These are phyloP conservation scores for Aureobasidium subglaciale DNA, from an alignment of 2,329 filamentous ascomycete species.

Conservation along the genomic window DNA sequence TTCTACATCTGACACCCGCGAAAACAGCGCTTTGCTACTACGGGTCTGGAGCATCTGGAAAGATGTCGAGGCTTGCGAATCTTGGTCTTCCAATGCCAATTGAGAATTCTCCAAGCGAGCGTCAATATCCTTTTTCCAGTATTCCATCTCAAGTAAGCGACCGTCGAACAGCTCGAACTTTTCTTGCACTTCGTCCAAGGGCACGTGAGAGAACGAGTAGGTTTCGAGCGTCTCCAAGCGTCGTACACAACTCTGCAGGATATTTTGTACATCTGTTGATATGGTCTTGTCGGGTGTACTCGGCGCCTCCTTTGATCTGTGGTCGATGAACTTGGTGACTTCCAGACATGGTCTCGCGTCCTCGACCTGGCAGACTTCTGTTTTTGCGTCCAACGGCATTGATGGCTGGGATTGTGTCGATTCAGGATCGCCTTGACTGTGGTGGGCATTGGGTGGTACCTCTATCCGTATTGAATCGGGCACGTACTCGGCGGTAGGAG, in stretches of 20 bases:
- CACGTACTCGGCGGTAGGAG: neutral
- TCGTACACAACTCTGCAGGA: conserved; percentile 43
- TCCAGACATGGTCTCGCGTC: neutral
- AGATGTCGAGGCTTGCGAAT: conserved; percentile 28
- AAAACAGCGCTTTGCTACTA: conserved; percentile 28
- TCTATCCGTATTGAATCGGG: neutral
- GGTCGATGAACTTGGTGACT: neutral
- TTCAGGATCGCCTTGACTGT: neutral
- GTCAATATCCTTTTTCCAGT: conserved; percentile 31
- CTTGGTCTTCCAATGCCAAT: conserved; percentile 30
- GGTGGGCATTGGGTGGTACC: neutral
- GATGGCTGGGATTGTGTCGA: neutral
- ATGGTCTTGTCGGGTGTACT: neutral
- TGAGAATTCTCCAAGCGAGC: conserved; percentile 16
- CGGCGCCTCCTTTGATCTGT: neutral
- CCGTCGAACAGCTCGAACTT: conserved; percentile 60
- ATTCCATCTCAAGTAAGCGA: conserved; percentile 62
- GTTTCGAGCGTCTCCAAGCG: conserved; percentile 65
- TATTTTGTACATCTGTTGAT: conserved; percentile 36
- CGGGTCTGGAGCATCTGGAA: conserved; percentile 35
- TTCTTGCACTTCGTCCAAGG: conserved; percentile 63
- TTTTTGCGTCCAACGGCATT: neutral
- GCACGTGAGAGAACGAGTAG: conserved; percentile 57
- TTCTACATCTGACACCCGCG: conserved; percentile 39
- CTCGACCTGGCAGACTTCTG: neutral